Conservation (phyloP, 164 flowering plant species). For the Piper betle region DNA sequence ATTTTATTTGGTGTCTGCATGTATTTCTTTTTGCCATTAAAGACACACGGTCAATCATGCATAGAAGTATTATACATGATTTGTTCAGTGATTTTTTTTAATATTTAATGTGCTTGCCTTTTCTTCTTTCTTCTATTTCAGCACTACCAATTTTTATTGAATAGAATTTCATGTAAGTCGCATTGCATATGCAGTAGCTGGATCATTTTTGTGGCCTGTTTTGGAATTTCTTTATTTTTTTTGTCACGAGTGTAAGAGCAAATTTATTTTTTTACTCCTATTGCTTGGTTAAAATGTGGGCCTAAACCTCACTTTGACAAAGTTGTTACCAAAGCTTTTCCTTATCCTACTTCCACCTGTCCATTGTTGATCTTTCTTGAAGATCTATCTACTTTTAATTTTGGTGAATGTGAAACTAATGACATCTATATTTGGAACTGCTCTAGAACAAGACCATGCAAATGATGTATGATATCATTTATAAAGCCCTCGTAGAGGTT, state of each 20-base stretch:
- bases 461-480: slow-evolving; percentile 95
- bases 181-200: no score
- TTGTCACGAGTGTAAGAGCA: neutral
- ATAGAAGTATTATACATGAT: neutral
- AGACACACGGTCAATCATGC: no score
- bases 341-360: no score
- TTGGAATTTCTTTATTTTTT: neutral
- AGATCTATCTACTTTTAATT: no score
- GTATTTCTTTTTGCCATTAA: no score
- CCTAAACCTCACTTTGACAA: neutral
- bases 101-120: neutral
- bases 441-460: slow-evolving; percentile 94
- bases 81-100: neutral
- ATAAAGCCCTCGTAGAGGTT: slow-evolving; percentile 78
- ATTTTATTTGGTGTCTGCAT: no score
- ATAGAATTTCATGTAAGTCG: no score
- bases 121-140: neutral
- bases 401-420: no score
- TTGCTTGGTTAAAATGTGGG: neutral
- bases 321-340: no score
- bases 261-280: neutral
- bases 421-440: neutral
- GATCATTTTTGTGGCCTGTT: no score
- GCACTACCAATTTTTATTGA: no score
- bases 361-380: no score